phyloP scores from a whole-genome alignment of 768 basidiomycete species.

The Pisolithus microcarpus region DNA sequence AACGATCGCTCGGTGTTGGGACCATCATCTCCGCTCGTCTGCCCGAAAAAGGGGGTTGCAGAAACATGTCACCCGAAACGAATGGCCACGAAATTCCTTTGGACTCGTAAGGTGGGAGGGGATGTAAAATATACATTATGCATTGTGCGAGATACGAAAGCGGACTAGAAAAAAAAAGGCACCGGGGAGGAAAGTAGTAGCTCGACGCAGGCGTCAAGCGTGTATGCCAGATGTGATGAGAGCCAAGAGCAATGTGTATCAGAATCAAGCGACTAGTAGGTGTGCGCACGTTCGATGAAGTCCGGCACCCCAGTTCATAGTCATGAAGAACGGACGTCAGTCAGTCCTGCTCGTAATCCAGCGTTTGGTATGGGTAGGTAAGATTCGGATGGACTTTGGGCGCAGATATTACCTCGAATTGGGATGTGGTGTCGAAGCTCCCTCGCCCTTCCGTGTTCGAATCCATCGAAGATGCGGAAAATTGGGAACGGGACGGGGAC shows the following conservation, averaged over 20 bases:
- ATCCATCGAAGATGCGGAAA: slow-evolving; percentile 18
- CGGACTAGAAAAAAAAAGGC: background rate
- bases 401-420: slow-evolving; percentile 58
- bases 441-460: slow-evolving; percentile 32
- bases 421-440: slow-evolving; percentile 51
- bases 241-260: background rate
- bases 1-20: background rate
- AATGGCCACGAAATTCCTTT: background rate
- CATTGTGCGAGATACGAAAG: background rate
- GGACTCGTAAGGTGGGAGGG: background rate
- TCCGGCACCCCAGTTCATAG: too few relatives aligned
- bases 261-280: background rate
- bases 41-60: background rate
- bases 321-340: background rate
- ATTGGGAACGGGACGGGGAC: slow-evolving; percentile 24
- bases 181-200: background rate
- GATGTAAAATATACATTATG: background rate
- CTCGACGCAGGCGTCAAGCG: background rate
- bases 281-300: background rate
- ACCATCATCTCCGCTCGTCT: background rate
- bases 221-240: background rate
- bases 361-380: slow-evolving; percentile 50
- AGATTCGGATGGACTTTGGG: slow-evolving; percentile 39
- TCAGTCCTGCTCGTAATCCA: slow-evolving; percentile 35
- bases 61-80: background rate